Percentiles rank a stretch among this genome's conserved stretches.
Conservation (phyloP, 345 rosid species). For the Cardamine resedifolia region DNA sequence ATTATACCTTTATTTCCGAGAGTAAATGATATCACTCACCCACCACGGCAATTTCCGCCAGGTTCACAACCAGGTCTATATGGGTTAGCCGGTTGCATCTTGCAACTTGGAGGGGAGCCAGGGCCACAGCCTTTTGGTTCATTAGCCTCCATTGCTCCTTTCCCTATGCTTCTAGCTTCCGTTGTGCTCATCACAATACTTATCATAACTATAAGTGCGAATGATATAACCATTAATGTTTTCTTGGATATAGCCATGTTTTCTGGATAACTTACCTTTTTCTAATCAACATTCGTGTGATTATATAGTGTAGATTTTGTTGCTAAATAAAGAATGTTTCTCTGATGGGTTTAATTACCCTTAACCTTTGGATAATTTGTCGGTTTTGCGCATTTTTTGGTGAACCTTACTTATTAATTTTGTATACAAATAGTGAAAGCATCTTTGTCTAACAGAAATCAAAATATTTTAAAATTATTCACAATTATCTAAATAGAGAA, state of each 20-base stretch:
- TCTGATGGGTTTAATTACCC: not conserved
- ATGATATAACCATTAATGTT: not conserved
- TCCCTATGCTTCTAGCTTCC: not conserved
- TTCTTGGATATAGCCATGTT: conserved; percentile 16
- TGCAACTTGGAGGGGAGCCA: not conserved
- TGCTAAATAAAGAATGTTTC: conserved; percentile 27
- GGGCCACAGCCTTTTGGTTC: not conserved
- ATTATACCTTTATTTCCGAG: not conserved
- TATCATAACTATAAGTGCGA: conserved; percentile 1
- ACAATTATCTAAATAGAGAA: not conserved
- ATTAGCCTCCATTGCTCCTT: not conserved
- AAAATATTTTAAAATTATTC: no score
- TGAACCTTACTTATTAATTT: not conserved
- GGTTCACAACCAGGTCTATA: not conserved
- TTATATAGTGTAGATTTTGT: conserved; percentile 8
- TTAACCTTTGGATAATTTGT: conserved; percentile 15
- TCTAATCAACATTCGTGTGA: not conserved
- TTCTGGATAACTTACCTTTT: not conserved
- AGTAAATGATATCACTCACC: not conserved
- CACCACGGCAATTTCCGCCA: conserved; percentile 8
- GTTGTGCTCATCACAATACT: conserved; percentile 12
- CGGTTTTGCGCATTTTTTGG: conserved; percentile 11
- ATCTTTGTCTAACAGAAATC: not conserved
- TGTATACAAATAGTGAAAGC: conserved; percentile 11
- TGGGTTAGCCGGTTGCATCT: not conserved